Evolutionary conservation across 208 protist genomes (phyloP).

Genomic region (Acanthamoeba royreba): DNA sequence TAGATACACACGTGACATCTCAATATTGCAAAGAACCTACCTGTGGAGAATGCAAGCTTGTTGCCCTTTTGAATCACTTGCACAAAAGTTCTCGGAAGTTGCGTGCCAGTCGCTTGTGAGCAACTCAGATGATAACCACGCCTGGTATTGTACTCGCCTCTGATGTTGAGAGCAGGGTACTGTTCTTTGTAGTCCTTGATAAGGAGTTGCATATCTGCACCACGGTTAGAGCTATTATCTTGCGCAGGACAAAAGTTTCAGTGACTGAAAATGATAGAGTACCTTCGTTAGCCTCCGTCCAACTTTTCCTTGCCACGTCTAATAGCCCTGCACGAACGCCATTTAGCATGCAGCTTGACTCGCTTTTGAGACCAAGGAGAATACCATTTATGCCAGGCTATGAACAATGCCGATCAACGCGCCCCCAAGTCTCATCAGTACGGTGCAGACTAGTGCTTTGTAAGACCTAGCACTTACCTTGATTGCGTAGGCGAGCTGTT

Average conservation of each 20-base stretch:
- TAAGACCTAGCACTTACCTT: neutral
- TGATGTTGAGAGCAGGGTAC: neutral
- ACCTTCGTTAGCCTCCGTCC: constrained; percentile 37
- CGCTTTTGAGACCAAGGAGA: too few relatives aligned
- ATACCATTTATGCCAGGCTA: constrained; percentile 44
- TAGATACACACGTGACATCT: neutral
- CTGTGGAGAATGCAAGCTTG: neutral
- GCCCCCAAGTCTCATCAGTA: neutral
- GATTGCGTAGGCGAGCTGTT: constrained; percentile 3
- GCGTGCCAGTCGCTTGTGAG: neutral
- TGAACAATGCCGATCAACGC: neutral
- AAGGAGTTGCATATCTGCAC: constrained; percentile 16
- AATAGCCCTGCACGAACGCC: neutral
- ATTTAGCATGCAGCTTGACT: neutral
- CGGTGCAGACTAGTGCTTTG: neutral
- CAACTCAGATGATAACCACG: constrained; percentile 14
- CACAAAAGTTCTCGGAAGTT: neutral
- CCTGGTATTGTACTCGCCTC: constrained; percentile 7
- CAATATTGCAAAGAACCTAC: neutral
- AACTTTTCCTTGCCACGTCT: constrained; percentile 41
- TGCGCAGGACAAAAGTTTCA: neutral
- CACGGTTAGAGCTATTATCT: neutral
- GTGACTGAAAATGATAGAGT: neutral
- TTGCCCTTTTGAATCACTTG: constrained; percentile 25
- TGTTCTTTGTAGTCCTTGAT: neutral